Conservation (phyloP, 129 eudicot species). For the Silybum marianum region DNA sequence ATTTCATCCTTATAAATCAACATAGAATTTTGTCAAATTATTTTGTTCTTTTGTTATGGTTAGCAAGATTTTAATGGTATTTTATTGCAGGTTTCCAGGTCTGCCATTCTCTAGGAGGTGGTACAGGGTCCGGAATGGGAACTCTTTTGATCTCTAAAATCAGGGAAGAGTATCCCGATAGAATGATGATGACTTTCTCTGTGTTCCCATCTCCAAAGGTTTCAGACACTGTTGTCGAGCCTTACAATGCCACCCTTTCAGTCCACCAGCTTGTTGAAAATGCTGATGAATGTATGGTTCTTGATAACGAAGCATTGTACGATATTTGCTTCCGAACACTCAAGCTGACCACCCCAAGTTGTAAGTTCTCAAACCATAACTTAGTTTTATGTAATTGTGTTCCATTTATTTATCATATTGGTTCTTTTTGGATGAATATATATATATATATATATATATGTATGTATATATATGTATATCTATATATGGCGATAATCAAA, state of each 20-base stretch:
- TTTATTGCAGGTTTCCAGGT: conserved; percentile 45
- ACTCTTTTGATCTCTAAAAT: conserved; percentile 45
- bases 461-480: too few species aligned
- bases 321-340: conserved; percentile 51
- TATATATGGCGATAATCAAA: too few species aligned
- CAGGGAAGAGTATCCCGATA: conserved; percentile 46
- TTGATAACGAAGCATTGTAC: conserved; percentile 45
- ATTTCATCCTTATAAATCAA: not conserved
- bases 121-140: conserved; percentile 50
- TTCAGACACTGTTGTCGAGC: conserved; percentile 48
- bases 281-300: conserved; percentile 51
- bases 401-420: not conserved
- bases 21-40: not conserved
- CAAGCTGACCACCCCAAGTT: conserved; percentile 49
- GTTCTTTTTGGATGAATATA: too few species aligned
- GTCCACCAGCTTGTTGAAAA: conserved; percentile 51
- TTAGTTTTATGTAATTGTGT: not conserved
- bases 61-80: not conserved
- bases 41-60: not conserved
- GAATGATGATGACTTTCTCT: conserved; percentile 52
- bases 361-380: conserved; percentile 18
- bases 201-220: conserved; percentile 50
- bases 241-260: conserved; percentile 47
- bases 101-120: conserved; percentile 53
- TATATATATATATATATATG: too few species aligned